These are phyloP conservation scores for Didymella glomerata DNA, from an alignment of 2,329 filamentous ascomycete species.

Conservation along the genomic window DNA sequence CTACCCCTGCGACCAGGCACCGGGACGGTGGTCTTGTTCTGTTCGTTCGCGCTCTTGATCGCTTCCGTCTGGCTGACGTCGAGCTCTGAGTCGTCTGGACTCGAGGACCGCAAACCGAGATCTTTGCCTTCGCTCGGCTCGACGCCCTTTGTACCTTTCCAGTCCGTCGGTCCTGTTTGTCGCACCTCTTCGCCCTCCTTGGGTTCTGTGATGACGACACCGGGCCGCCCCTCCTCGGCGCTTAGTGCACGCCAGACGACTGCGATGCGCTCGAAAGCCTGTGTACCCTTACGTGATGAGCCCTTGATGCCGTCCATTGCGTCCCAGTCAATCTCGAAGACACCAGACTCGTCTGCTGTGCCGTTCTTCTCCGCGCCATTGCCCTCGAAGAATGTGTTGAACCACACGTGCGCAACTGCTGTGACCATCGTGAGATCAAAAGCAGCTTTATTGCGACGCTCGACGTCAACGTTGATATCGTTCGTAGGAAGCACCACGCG, in stretches of 20 bases:
- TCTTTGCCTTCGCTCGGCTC: conserved; percentile 64
- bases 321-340: conserved; percentile 77
- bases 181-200: conserved; percentile 71
- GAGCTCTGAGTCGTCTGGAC: conserved; percentile 65
- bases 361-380: conserved; percentile 74
- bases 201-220: conserved; percentile 69
- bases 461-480: conserved; percentile 90
- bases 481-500: conserved; percentile 78
- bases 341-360: conserved; percentile 71
- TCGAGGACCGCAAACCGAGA: conserved; percentile 72
- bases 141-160: conserved; percentile 66
- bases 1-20: conserved; percentile 39
- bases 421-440: conserved; percentile 88
- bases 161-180: conserved; percentile 75
- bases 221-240: conserved; percentile 40
- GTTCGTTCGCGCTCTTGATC: conserved; percentile 57
- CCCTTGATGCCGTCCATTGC: conserved; percentile 95
- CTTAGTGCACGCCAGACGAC: conserved; percentile 77
- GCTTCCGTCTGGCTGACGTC: conserved; percentile 78
- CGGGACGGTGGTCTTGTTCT: conserved; percentile 36
- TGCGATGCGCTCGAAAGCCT: conserved; percentile 80
- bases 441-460: conserved; percentile 80
- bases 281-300: conserved; percentile 79
- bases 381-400: conserved; percentile 94
- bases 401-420: conserved; percentile 94